phyloP scores from a whole-genome alignment of 768 basidiomycete genomes.

The Sarcomyxa edulis region DNA sequence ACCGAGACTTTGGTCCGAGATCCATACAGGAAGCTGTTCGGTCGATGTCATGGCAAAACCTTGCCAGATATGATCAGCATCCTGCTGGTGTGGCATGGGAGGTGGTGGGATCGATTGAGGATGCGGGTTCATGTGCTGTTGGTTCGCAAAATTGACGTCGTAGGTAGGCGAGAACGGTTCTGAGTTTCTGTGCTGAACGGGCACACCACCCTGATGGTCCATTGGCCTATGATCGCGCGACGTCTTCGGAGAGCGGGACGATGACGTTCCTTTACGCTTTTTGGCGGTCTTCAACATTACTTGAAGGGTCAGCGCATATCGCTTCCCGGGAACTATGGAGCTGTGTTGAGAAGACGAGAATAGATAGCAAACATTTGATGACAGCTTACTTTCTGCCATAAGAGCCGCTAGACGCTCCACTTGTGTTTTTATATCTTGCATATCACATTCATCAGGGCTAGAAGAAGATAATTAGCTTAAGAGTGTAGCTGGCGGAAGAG shows the following conservation, averaged over 20 bases:
- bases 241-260: constrained; percentile 59
- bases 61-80: constrained; percentile 70
- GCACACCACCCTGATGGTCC: constrained; percentile 21
- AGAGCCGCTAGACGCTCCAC: constrained; percentile 75
- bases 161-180: constrained; percentile 58
- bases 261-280: constrained; percentile 48
- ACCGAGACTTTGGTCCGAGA: constrained; percentile 78
- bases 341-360: background rate
- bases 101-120: constrained; percentile 8
- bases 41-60: constrained; percentile 67
- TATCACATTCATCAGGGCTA: constrained; percentile 82
- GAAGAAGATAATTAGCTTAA: constrained; percentile 5
- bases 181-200: constrained; percentile 28
- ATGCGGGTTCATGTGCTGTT: constrained; percentile 7
- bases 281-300: constrained; percentile 80
- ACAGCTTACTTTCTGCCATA: constrained; percentile 68
- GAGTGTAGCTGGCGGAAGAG: background rate
- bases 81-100: constrained; percentile 24
- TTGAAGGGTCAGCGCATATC: constrained; percentile 86
- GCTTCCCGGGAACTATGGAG: constrained; percentile 77
- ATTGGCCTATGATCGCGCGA: constrained; percentile 48
- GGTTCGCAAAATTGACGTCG: constrained; percentile 21
- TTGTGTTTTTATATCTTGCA: constrained; percentile 64
- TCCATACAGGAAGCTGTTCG: constrained; percentile 81
- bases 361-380: constrained; percentile 1